Evolutionary conservation across 352 stramenopile genomes (phyloP).

Genomic region (Phytophthora citrophthora): DNA sequence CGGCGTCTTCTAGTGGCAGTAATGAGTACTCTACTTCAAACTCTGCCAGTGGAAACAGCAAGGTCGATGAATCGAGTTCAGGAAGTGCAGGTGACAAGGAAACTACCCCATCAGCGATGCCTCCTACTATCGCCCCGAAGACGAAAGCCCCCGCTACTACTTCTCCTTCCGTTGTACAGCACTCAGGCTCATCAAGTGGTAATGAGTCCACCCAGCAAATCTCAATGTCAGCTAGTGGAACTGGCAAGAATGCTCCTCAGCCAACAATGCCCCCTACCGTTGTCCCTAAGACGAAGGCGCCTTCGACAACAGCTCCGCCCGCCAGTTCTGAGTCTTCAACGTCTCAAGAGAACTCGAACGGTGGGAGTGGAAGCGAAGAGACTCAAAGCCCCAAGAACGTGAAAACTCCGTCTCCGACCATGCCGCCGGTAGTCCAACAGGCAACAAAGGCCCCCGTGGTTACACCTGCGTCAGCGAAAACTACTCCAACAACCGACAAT

Average conservation of each 20-base stretch:
- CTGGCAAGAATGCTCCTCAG: not conserved
- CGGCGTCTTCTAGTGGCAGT: not conserved
- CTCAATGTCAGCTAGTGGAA: not conserved
- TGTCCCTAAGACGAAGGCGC: constrained; percentile 1
- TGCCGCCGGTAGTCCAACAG: constrained; percentile 12
- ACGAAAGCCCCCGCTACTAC: constrained; percentile 3
- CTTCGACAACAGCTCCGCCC: not conserved
- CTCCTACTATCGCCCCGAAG: not conserved
- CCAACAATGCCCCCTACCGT: constrained; percentile 5
- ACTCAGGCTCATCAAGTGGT: not conserved
- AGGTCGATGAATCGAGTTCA: not conserved
- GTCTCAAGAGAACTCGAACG: not conserved
- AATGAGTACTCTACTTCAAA: not conserved
- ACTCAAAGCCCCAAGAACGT: not conserved
- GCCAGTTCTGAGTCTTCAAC: not conserved
- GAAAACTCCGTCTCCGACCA: constrained; percentile 12
- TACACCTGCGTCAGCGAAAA: constrained; percentile 3
- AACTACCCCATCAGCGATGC: not conserved
- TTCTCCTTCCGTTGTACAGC: not conserved
- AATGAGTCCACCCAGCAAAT: not conserved
- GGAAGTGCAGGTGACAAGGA: not conserved
- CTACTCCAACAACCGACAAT: not conserved
- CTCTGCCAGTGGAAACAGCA: not conserved
- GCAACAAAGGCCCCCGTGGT: constrained; percentile 10
- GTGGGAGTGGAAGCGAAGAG: constrained; percentile 5